These are phyloP conservation scores for Populus euphratica DNA, from an alignment of 345 rosid genomes.

Conservation along the genomic window DNA sequence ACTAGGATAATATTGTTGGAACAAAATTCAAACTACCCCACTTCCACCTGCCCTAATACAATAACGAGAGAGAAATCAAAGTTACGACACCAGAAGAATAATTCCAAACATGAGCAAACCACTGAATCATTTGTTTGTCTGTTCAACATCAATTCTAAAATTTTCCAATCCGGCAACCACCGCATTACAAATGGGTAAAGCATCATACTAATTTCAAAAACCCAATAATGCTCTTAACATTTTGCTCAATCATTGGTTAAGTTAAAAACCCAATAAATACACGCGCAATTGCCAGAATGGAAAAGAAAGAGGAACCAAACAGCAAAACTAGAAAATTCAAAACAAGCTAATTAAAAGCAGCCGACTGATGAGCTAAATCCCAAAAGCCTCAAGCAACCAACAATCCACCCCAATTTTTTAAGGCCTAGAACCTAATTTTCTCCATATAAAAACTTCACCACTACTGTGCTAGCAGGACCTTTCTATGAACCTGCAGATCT, in stretches of 20 bases:
- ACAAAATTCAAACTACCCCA: constrained; percentile 26
- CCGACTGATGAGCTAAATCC: background rate
- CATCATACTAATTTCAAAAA: background rate
- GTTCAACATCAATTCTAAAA: background rate
- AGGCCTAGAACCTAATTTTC: background rate
- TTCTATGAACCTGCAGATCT: background rate
- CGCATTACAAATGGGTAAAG: background rate
- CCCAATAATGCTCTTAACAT: background rate
- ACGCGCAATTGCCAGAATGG: no score
- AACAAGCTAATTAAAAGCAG: background rate
- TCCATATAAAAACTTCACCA: background rate
- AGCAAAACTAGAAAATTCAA: background rate
- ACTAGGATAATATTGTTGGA: constrained; percentile 11
- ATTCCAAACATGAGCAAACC: constrained; percentile 21
- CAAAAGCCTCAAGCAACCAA: background rate
- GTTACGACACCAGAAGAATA: constrained; percentile 1
- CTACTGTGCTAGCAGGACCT: background rate
- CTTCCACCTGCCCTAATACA: constrained; percentile 26
- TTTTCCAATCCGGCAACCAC: constrained; percentile 21
- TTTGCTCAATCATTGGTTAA: background rate
- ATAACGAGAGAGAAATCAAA: constrained; percentile 17
- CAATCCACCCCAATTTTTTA: background rate
- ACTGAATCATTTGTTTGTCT: background rate
- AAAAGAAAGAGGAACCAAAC: no score
- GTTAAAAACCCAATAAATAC: no score